Conservation (phyloP, 2,329 filamentous ascomycete genomes). For the Monosporascus sp. region DNA sequence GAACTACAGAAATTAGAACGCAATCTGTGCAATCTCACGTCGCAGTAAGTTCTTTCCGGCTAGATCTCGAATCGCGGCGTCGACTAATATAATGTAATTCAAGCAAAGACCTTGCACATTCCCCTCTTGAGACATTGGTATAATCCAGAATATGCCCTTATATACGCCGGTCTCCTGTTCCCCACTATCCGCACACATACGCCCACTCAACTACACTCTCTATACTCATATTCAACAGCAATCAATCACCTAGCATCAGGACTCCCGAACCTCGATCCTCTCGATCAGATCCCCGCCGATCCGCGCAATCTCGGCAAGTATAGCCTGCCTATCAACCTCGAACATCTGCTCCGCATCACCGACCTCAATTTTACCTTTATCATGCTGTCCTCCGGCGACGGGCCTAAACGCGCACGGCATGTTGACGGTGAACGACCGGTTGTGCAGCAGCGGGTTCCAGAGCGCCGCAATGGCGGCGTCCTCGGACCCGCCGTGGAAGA, state of each 20-base stretch:
- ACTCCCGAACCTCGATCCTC: slow-evolving; percentile 51
- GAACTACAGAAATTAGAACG: no score
- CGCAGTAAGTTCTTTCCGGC: no score
- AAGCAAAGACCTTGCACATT: no score
- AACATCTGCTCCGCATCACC: slow-evolving; percentile 37
- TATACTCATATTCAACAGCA: no score
- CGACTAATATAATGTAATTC: no score
- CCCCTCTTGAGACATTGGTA: no score
- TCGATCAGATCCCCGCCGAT: slow-evolving; percentile 63
- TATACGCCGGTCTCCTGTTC: no score
- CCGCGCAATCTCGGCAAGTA: slow-evolving; percentile 68
- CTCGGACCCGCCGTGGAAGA: slow-evolving; percentile 65
- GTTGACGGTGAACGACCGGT: slow-evolving; percentile 63
- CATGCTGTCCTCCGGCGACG: slow-evolving; percentile 18
- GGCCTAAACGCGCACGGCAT: slow-evolving; percentile 63
- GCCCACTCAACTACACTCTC: no score
- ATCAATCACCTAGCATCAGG: not conserved
- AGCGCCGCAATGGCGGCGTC: slow-evolving; percentile 53
- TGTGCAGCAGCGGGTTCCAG: slow-evolving; percentile 51
- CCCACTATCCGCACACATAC: no score
- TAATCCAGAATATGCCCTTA: no score
- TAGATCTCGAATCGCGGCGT: no score
- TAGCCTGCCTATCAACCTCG: slow-evolving; percentile 59
- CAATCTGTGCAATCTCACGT: no score
- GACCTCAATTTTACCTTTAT: slow-evolving; percentile 20